Evolutionary conservation across 352 stramenopile genomes (phyloP).

Genomic region (Phytopythium delawarense): DNA sequence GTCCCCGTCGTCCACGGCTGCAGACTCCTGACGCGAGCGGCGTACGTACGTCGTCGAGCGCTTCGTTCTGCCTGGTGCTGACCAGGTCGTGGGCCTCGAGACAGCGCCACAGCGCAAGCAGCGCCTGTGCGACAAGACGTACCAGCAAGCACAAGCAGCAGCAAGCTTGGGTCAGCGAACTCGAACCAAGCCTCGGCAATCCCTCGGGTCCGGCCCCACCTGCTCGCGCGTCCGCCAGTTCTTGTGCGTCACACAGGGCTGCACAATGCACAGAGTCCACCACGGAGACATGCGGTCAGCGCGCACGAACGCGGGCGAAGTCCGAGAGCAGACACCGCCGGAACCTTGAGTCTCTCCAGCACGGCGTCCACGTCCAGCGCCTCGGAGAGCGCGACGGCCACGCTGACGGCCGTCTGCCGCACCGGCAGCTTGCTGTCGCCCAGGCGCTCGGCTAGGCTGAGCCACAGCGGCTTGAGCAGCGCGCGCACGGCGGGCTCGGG

Average conservation of each 20-base stretch:
- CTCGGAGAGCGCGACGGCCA: constrained; percentile 59
- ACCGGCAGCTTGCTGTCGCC: constrained; percentile 76
- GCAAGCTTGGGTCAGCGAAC: neutral
- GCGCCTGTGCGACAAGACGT: constrained; percentile 26
- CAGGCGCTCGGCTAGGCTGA: constrained; percentile 60
- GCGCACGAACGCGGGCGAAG: neutral
- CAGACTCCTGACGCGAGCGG: neutral
- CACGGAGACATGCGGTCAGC: neutral
- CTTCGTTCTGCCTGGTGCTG: constrained; percentile 41
- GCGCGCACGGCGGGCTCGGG: constrained; percentile 36
- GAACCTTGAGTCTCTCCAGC: constrained; percentile 50
- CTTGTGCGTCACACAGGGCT: constrained; percentile 48
- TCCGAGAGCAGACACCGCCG: neutral
- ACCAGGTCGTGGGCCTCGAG: constrained; percentile 54
- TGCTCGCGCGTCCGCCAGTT: constrained; percentile 84
- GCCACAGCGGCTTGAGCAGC: constrained; percentile 67
- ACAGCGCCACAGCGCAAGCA: constrained; percentile 62
- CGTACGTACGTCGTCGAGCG: constrained; percentile 47
- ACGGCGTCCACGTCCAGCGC: constrained; percentile 55
- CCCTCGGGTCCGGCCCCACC: constrained; percentile 19
- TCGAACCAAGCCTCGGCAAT: neutral
- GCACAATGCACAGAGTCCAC: neutral
- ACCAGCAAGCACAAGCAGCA: neutral
- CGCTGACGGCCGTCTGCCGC: constrained; percentile 70
- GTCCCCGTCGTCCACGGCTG: neutral